phyloP scores from a whole-genome alignment of 1,284 basidiomycete species.

The Retiboletus flavoniger region DNA sequence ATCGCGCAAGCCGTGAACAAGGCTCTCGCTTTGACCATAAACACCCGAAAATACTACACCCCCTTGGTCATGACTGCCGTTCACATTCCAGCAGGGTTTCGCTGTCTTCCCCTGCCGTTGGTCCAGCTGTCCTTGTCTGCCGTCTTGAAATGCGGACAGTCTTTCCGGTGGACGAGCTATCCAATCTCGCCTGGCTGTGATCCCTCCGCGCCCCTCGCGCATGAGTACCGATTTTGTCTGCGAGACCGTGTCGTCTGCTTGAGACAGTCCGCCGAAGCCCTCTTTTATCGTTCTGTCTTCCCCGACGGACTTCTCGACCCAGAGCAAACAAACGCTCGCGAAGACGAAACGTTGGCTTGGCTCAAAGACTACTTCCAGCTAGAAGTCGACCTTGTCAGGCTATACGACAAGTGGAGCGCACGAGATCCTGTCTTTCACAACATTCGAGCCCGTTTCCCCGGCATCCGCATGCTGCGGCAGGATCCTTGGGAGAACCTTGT shows the following conservation, averaged over 20 bases:
- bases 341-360: conserved; percentile 72
- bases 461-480: conserved; percentile 80
- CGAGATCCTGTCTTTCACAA: conserved; percentile 76
- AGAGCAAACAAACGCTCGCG: conserved; percentile 38
- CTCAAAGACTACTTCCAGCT: conserved; percentile 91
- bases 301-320: conserved; percentile 40
- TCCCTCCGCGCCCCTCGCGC: conserved; percentile 29
- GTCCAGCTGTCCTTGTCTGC: conserved; percentile 67
- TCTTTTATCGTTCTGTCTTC: conserved; percentile 75
- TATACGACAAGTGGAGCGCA: conserved; percentile 80
- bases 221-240: conserved; percentile 75
- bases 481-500: conserved; percentile 95
- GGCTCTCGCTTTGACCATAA: conserved; percentile 3
- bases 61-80: conserved; percentile 10
- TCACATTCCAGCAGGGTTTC: conserved; percentile 45
- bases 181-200: conserved; percentile 23
- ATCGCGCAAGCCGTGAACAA: background rate
- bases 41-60: conserved; percentile 15
- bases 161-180: conserved; percentile 73
- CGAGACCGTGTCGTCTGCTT: conserved; percentile 82
- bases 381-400: conserved; percentile 64
- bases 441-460: conserved; percentile 60
- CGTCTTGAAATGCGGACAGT: conserved; percentile 78
- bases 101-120: conserved; percentile 56
- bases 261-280: conserved; percentile 63